Evolutionary conservation across 1,284 basidiomycete genomes (phyloP).

Genomic region (Gomphus sp.): DNA sequence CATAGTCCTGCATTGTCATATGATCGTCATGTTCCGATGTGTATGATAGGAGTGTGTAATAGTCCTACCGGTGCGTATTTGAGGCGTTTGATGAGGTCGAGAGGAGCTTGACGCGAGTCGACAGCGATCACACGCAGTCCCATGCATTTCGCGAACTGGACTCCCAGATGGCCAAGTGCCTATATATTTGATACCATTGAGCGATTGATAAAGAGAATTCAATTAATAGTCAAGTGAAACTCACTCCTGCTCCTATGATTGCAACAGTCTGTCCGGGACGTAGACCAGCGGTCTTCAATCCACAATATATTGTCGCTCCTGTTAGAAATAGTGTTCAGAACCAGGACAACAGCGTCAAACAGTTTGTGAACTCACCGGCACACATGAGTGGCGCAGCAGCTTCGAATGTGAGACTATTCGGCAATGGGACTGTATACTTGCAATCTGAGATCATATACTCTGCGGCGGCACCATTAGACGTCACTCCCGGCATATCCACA

Average conservation of each 20-base stretch:
- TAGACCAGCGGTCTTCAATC: slow-evolving; percentile 8
- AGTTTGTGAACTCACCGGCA: slow-evolving; percentile 12
- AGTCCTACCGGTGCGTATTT: slow-evolving; percentile 12
- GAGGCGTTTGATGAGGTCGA: slow-evolving; percentile 15
- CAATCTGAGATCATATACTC: slow-evolving; percentile 23
- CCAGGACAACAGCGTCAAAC: background rate
- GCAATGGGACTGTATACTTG: slow-evolving; percentile 19
- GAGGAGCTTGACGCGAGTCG: slow-evolving; percentile 16
- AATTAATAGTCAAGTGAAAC: background rate
- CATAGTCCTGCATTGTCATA: background rate
- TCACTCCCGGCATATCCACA: slow-evolving; percentile 6
- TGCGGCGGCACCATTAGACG: slow-evolving; percentile 22
- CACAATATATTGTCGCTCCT: slow-evolving; percentile 14
- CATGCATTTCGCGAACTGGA: slow-evolving; percentile 19
- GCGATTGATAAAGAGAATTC: background rate
- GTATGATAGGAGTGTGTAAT: background rate
- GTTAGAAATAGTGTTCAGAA: background rate
- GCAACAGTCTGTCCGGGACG: slow-evolving; percentile 13
- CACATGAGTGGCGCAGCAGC: slow-evolving; percentile 23
- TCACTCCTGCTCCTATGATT: slow-evolving; percentile 16
- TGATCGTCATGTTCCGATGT: background rate
- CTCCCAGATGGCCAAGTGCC: slow-evolving; percentile 15
- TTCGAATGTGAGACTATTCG: slow-evolving; percentile 22
- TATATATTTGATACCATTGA: background rate
- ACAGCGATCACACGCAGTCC: slow-evolving; percentile 16